These are phyloP conservation scores for Megacollybia marginata DNA, from an alignment of 768 basidiomycete species.

Conservation along the genomic window DNA sequence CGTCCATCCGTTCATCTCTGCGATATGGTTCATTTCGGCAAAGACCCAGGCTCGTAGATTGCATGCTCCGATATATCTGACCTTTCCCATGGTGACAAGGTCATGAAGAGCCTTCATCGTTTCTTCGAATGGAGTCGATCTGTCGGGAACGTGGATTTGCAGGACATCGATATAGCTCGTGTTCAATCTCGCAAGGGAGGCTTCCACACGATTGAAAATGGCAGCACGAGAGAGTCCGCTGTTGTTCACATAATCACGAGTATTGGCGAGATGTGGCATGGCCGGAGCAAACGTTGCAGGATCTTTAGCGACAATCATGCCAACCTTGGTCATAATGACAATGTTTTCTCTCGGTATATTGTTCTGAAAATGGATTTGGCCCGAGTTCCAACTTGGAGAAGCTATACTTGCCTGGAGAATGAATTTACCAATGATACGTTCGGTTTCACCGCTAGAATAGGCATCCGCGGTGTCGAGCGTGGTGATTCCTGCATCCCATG, in stretches of 20 bases:
- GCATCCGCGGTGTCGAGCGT: conserved; percentile 30
- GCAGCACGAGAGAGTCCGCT: conserved; percentile 25
- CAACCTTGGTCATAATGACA: conserved; percentile 23
- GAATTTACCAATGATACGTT: conserved; percentile 27
- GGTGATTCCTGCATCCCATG: conserved; percentile 31
- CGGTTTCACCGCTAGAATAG: conserved; percentile 28
- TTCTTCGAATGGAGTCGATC: conserved; percentile 20
- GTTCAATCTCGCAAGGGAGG: conserved; percentile 9
- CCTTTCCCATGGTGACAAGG: conserved; percentile 26
- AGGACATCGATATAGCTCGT: conserved; percentile 17
- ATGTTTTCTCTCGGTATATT: conserved; percentile 23
- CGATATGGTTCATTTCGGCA: too few species aligned
- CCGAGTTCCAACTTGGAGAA: conserved; percentile 12
- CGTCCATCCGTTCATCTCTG: conserved; percentile 27
- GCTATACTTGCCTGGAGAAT: conserved; percentile 16
- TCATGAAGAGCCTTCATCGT: conserved; percentile 34
- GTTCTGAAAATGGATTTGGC: conserved; percentile 9
- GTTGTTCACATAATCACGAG: conserved; percentile 21
- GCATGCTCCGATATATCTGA: conserved; percentile 21
- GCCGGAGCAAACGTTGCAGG: conserved; percentile 2
- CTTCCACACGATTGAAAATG: conserved; percentile 28
- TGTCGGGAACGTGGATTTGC: conserved; percentile 28
- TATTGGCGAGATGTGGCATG: not conserved
- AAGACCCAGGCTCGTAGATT: too few species aligned
- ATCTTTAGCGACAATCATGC: conserved; percentile 10